Conservation (phyloP, 116 monocot genomes). For the Trichopus zeylanicus region DNA sequence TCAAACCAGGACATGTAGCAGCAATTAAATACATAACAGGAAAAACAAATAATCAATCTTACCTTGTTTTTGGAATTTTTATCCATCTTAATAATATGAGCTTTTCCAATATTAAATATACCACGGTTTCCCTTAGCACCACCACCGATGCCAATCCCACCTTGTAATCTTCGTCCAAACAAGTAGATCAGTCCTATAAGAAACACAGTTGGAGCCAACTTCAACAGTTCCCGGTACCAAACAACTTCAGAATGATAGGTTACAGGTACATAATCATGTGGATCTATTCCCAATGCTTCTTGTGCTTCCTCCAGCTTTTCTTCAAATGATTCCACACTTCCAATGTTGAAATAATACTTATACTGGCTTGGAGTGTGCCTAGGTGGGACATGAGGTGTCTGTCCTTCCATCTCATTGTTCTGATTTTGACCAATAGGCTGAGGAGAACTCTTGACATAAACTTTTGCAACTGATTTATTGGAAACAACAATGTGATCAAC, state of each 20-base stretch:
- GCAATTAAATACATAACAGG: too few relatives aligned
- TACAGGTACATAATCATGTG: conserved; percentile 86
- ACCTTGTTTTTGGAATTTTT: conserved; percentile 99
- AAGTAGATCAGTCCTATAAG: conserved; percentile 59
- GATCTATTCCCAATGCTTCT: conserved; percentile 74
- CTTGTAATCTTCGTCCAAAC: conserved; percentile 70
- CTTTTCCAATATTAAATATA: conserved; percentile 97
- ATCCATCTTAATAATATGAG: conserved; percentile 83
- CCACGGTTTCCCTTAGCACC: conserved; percentile 54
- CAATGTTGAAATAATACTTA: conserved; percentile 88
- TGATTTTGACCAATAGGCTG: conserved; percentile 28
- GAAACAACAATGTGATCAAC: conserved; percentile 93
- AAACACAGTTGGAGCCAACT: conserved; percentile 67
- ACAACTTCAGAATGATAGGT: conserved; percentile 68
- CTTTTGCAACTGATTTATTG: conserved; percentile 96
- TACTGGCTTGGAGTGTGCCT: conserved; percentile 37
- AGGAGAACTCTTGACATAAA: conserved; percentile 66
- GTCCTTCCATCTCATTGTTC: conserved; percentile 30
- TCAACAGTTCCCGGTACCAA: conserved; percentile 73
- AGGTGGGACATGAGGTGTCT: conserved; percentile 26
- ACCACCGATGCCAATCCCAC: conserved; percentile 78
- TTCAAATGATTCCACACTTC: conserved; percentile 97
- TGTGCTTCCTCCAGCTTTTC: conserved; percentile 96
- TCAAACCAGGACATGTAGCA: too few relatives aligned
- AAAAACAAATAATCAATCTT: background rate